Evolutionary conservation across 169 alveolate genomes (phyloP).

Genomic region (Plasmodium ovale): DNA sequence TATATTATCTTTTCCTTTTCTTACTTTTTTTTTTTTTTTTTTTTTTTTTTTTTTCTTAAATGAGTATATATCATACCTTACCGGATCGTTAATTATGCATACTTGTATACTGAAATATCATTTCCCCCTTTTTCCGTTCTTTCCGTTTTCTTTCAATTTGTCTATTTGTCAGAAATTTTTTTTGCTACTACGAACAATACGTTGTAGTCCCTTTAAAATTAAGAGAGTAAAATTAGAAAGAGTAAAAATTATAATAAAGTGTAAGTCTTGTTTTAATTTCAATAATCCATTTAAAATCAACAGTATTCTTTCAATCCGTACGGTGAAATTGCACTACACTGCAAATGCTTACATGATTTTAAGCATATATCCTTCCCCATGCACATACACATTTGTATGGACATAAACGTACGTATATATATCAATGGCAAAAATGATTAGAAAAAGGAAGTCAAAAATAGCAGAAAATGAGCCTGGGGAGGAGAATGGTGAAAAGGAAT

Average conservation of each 20-base stretch:
- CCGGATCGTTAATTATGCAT: background rate
- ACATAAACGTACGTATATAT: background rate
- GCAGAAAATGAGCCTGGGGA: conserved; percentile 42
- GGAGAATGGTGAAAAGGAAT: conserved; percentile 12
- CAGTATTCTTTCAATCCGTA: background rate
- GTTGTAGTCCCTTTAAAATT: conserved; percentile 4
- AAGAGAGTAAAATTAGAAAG: background rate
- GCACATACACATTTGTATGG: background rate
- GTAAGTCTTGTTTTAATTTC: background rate
- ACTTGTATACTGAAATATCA: conserved; percentile 10
- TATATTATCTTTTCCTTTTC: background rate
- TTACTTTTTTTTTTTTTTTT: conserved; percentile 13
- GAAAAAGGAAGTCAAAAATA: conserved; percentile 64
- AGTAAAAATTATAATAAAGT: background rate
- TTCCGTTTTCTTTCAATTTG: conserved; percentile 1
- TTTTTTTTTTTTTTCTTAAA: background rate
- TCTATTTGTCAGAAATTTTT: conserved; percentile 38
- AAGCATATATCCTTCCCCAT: no score
- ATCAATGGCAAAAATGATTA: conserved; percentile 23
- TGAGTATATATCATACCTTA: background rate
- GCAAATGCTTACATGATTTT: no score
- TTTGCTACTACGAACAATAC: background rate
- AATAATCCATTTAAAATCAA: no score
- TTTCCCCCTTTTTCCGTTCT: background rate
- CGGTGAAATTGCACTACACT: no score